These are phyloP conservation scores for Thymus mandschuricus DNA, from an alignment of 257 asterid genomes.

Conservation along the genomic window DNA sequence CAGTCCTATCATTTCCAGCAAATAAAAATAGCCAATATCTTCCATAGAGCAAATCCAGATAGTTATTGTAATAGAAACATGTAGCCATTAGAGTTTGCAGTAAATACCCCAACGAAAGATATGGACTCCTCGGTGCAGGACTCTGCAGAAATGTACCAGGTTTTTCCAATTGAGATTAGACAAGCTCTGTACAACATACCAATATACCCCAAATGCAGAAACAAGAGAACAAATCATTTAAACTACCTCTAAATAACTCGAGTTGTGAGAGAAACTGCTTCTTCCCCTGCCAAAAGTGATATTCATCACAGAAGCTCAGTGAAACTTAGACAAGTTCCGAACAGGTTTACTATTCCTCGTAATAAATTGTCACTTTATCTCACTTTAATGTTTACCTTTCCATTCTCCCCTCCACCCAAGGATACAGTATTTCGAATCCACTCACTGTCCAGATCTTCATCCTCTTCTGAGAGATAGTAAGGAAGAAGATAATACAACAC, in stretches of 20 bases:
- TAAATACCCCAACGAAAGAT: constrained; percentile 48
- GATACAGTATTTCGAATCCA: constrained; percentile 37
- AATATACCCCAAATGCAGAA: constrained; percentile 17
- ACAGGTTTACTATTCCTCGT: not conserved
- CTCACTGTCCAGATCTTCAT: constrained; percentile 52
- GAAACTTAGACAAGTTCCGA: not conserved
- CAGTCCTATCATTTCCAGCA: constrained; percentile 14
- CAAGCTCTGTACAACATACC: not conserved
- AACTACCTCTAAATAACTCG: constrained; percentile 60
- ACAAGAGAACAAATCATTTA: constrained; percentile 17
- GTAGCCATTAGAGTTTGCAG: constrained; percentile 24
- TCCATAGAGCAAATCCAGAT: constrained; percentile 14
- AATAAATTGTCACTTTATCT: not conserved
- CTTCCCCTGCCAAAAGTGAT: constrained; percentile 49
- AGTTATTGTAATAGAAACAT: constrained; percentile 9
- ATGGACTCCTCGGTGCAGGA: constrained; percentile 31
- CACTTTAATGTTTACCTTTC: constrained; percentile 46
- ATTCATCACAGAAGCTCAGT: not conserved
- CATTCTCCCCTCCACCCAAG: constrained; percentile 37
- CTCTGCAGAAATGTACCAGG: constrained; percentile 50
- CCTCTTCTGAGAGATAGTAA: constrained; percentile 52
- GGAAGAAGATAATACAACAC: not conserved
- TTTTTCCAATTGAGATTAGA: constrained; percentile 8
- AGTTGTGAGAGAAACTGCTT: constrained; percentile 61
- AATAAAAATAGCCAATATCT: constrained; percentile 3